Conservation (phyloP, 768 basidiomycete species). For the Russula compacta region DNA sequence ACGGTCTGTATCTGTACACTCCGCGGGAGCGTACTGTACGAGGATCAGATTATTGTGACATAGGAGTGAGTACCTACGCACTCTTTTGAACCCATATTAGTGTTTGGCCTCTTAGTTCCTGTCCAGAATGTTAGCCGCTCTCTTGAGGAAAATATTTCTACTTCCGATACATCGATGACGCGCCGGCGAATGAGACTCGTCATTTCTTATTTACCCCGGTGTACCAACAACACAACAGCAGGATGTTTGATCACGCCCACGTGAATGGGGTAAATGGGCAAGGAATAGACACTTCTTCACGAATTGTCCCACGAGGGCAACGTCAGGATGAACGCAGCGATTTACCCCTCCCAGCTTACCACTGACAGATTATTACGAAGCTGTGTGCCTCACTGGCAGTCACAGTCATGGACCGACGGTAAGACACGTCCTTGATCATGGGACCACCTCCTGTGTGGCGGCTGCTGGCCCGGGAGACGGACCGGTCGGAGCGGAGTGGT, state of each 20-base stretch:
- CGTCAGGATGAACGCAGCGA: constrained; percentile 93
- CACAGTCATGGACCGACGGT: too few species aligned
- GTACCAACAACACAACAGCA: constrained; percentile 94
- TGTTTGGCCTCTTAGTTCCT: constrained; percentile 84
- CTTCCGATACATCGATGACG: constrained; percentile 67
- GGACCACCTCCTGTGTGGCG: neutral
- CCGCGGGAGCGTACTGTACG: constrained; percentile 48
- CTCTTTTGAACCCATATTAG: constrained; percentile 86
- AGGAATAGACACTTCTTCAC: constrained; percentile 84
- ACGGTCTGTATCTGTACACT: constrained; percentile 66
- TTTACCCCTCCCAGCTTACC: constrained; percentile 99
- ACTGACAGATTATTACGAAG: constrained; percentile 99
- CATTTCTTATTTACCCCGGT: constrained; percentile 93
- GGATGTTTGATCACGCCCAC: constrained; percentile 52
- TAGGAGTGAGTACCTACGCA: constrained; percentile 29
- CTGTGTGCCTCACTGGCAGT: too few species aligned
- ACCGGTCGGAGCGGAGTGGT: neutral
- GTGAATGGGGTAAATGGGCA: constrained; percentile 85
- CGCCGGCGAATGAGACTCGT: constrained; percentile 70
- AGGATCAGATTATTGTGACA: neutral
- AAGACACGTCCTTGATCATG: too few species aligned
- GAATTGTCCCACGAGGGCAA: constrained; percentile 95
- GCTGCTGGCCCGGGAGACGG: neutral
- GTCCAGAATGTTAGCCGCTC: constrained; percentile 98
- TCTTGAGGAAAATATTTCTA: constrained; percentile 93